Evolutionary conservation across 257 asterid genomes (phyloP).

Genomic region (Solanum gandarillasii): DNA sequence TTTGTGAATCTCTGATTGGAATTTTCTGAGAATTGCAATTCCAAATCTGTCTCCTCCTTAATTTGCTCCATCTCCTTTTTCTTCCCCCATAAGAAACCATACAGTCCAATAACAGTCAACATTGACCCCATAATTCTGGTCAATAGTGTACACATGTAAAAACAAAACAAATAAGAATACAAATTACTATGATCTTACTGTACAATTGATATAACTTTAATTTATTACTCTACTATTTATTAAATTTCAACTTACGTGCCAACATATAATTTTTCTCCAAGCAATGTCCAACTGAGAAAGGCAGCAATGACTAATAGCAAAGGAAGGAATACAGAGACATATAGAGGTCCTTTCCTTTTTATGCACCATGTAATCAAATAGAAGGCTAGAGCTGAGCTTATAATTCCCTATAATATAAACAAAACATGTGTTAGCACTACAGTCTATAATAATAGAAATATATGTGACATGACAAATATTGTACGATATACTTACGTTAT

Average conservation of each 20-base stretch:
- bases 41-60: background rate
- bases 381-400: slow-evolving; percentile 62
- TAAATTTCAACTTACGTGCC: slow-evolving; percentile 52
- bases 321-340: slow-evolving; percentile 75
- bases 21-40: background rate
- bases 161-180: background rate
- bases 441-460: background rate
- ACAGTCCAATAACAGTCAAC: slow-evolving; percentile 55
- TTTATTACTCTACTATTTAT: background rate
- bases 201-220: background rate
- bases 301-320: slow-evolving; percentile 77
- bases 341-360: slow-evolving; percentile 65
- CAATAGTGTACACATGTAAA: background rate
- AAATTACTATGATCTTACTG: background rate
- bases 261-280: slow-evolving; percentile 38
- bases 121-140: slow-evolving; percentile 54
- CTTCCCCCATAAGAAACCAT: slow-evolving; percentile 76
- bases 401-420: slow-evolving; percentile 33
- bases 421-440: background rate
- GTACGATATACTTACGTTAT: slow-evolving; percentile 25
- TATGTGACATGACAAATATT: background rate
- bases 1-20: background rate
- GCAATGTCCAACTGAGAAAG: slow-evolving; percentile 74
- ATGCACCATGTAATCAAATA: slow-evolving; percentile 67
- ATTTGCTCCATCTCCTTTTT: slow-evolving; percentile 24